Percentiles rank a stretch among this genome's conserved stretches.
These are phyloP conservation scores for Lentinula sp. DNA, from an alignment of 768 basidiomycete genomes.

Conservation along the genomic window DNA sequence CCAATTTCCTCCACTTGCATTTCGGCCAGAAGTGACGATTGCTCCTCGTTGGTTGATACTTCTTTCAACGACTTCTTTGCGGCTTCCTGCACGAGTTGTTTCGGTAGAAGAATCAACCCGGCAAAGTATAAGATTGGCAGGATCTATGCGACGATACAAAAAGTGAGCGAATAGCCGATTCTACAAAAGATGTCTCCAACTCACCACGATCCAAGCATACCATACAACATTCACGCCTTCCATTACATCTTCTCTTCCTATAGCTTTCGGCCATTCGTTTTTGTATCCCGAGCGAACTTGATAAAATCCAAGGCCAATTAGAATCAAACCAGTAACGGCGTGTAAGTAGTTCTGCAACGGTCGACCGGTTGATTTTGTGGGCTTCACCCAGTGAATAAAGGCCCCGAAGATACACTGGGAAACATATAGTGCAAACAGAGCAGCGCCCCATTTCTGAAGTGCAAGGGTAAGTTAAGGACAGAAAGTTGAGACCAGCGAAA, in stretches of 20 bases:
- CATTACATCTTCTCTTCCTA: slow-evolving; percentile 33
- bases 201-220: slow-evolving; percentile 43
- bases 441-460: slow-evolving; percentile 42
- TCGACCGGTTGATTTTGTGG: slow-evolving; percentile 25
- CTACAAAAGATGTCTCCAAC: slow-evolving; percentile 13
- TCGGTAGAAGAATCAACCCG: slow-evolving; percentile 38
- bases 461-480: background rate
- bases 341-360: slow-evolving; percentile 56
- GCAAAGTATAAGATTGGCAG: slow-evolving; percentile 35
- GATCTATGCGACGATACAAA: slow-evolving; percentile 19
- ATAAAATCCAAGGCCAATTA: slow-evolving; percentile 43
- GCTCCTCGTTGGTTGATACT: background rate
- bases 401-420: slow-evolving; percentile 45
- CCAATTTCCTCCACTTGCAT: background rate
- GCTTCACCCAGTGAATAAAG: slow-evolving; percentile 49
- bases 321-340: slow-evolving; percentile 43
- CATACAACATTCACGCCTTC: slow-evolving; percentile 32
- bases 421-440: slow-evolving; percentile 43
- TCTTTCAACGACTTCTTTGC: background rate
- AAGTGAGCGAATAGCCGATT: slow-evolving; percentile 5
- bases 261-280: slow-evolving; percentile 41
- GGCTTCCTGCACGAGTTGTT: slow-evolving; percentile 40
- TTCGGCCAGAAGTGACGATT: background rate
- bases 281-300: slow-evolving; percentile 43
- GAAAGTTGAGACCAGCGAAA: slow-evolving; percentile 1